These are phyloP conservation scores for Calonectria pauciramosa DNA, from an alignment of 2,329 filamentous ascomycete species.

Conservation along the genomic window DNA sequence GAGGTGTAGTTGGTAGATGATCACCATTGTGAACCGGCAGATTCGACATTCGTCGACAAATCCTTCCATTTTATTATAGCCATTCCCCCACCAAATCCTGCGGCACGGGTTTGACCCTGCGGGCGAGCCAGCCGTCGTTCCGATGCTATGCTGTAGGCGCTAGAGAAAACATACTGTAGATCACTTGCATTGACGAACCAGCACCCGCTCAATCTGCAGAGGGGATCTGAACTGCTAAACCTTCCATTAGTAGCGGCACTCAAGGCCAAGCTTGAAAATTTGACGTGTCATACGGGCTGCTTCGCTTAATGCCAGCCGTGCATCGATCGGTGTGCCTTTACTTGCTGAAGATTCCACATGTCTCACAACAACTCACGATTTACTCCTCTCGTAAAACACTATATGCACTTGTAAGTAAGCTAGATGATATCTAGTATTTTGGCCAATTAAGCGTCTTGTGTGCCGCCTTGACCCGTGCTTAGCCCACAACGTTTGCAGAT, in stretches of 20 bases:
- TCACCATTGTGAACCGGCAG: not conserved
- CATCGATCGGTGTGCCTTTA: not conserved
- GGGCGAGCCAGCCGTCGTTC: not conserved
- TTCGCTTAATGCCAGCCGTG: not conserved
- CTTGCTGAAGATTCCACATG: not conserved
- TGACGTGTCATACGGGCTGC: not conserved
- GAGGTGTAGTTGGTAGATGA: not conserved
- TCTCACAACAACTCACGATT: not conserved
- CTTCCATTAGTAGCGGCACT: not conserved
- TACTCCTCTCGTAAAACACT: not conserved
- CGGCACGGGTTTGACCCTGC: not conserved
- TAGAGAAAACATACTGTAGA: not conserved
- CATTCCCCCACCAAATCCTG: not conserved
- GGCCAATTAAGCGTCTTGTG: not conserved
- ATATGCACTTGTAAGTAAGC: not conserved
- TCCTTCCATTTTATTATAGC: not conserved
- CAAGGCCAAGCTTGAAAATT: not conserved
- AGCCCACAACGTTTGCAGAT: not conserved
- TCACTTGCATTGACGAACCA: not conserved
- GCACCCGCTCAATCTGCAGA: not conserved
- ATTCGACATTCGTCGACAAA: not conserved
- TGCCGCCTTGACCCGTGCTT: not conserved
- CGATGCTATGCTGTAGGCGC: not conserved
- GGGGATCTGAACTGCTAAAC: not conserved
- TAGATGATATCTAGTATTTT: not conserved